Conservation (phyloP, 2,329 filamentous ascomycete genomes). For the Whalleya microplaca region DNA sequence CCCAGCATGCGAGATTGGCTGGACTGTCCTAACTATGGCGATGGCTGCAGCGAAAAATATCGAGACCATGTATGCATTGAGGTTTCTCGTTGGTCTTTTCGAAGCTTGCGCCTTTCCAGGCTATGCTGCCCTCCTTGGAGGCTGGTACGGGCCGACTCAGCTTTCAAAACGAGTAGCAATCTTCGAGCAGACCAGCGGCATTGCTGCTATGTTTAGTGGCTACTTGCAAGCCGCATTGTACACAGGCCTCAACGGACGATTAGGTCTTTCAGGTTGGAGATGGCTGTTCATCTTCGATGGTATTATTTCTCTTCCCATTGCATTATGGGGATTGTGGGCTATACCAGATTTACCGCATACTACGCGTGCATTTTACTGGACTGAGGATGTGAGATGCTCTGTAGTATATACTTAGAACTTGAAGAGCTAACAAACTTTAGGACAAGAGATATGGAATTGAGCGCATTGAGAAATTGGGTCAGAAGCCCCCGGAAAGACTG, state of each 20-base stretch:
- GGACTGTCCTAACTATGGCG: slow-evolving; percentile 30
- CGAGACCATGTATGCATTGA: slow-evolving; percentile 31
- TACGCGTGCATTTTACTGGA: slow-evolving; percentile 17
- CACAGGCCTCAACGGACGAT: slow-evolving; percentile 41
- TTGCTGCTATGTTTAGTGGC: slow-evolving; percentile 47
- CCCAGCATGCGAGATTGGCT: slow-evolving; percentile 34
- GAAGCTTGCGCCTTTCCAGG: slow-evolving; percentile 34
- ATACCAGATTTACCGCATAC: slow-evolving; percentile 34
- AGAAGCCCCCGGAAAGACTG: slow-evolving; percentile 15
- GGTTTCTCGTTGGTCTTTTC: slow-evolving; percentile 38
- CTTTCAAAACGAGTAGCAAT: slow-evolving; percentile 36
- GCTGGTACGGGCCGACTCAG: slow-evolving; percentile 37
- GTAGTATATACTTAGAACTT: background rate
- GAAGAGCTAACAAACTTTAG: background rate
- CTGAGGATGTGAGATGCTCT: background rate
- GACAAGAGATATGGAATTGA: slow-evolving; percentile 26
- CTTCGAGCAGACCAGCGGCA: slow-evolving; percentile 31
- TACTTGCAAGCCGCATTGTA: slow-evolving; percentile 49
- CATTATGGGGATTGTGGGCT: slow-evolving; percentile 38
- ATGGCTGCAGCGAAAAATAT: slow-evolving; percentile 33
- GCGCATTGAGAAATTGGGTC: slow-evolving; percentile 28
- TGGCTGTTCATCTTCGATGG: slow-evolving; percentile 53
- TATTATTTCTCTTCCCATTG: slow-evolving; percentile 39
- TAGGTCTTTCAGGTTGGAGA: slow-evolving; percentile 46
- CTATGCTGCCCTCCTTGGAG: slow-evolving; percentile 34